Percentiles rank a stretch among this genome's conserved stretches.
Conservation (phyloP, 164 flowering plant species). For the Magnolia changhungtana region DNA sequence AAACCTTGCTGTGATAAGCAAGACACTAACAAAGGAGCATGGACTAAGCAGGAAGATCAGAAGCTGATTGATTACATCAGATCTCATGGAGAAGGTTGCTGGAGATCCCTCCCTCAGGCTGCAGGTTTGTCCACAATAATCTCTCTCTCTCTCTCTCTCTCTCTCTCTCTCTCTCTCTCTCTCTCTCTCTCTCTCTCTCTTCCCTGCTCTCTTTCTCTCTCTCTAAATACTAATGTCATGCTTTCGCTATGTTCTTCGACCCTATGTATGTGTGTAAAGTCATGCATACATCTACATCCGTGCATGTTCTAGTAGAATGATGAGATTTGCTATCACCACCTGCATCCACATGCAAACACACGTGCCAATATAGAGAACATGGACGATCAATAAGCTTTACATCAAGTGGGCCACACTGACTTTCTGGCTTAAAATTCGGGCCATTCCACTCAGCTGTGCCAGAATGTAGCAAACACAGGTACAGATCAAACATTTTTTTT, state of each 20-base stretch:
- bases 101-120: conserved; percentile 63
- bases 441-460: neutral
- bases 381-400: neutral
- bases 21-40: conserved; percentile 57
- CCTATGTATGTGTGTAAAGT: no score
- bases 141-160: neutral
- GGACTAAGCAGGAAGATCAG: conserved; percentile 73
- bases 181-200: neutral
- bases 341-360: neutral
- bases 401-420: neutral
- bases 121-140: conserved; percentile 36
- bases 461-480: neutral
- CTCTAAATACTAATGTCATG: no score
- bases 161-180: neutral
- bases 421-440: neutral
- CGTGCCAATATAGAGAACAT: neutral
- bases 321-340: no score
- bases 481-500: neutral
- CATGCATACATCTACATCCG: no score
- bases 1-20: conserved; percentile 58
- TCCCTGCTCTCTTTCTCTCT: neutral
- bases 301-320: no score
- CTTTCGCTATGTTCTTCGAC: neutral
- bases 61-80: conserved; percentile 52
- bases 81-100: conserved; percentile 58